Percentiles rank a stretch among this genome's conserved stretches.
Conservation (phyloP, 225 moss, liverwort and hornwort species). For the Pseudisothecium myosuroides region DNA sequence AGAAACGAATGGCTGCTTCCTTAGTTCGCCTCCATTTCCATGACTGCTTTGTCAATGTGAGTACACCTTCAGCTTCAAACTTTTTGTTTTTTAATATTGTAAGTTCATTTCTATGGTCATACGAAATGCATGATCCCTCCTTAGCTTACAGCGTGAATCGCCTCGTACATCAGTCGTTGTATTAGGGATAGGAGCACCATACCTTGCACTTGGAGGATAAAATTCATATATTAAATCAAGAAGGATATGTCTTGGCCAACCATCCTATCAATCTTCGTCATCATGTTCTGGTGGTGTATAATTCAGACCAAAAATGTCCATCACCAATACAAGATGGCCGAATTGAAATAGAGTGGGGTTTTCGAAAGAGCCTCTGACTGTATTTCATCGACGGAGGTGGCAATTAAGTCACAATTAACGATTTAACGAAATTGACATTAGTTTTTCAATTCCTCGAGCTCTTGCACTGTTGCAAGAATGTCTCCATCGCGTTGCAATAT, state of each 20-base stretch:
- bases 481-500: background rate
- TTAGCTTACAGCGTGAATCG: background rate
- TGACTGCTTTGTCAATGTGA: conserved; percentile 31
- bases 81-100: background rate
- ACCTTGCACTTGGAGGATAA: background rate
- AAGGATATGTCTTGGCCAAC: background rate
- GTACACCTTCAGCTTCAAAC: background rate
- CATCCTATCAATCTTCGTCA: background rate
- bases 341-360: background rate
- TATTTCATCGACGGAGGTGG: background rate
- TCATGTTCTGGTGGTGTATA: background rate
- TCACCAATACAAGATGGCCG: background rate
- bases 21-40: conserved; percentile 28
- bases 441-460: background rate
- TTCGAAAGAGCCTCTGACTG: background rate
- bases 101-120: background rate
- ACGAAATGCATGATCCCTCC: background rate
- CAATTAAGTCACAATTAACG: no score
- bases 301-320: background rate
- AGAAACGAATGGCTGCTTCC: conserved; percentile 23
- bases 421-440: background rate
- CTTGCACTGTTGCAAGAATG: background rate
- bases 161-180: background rate
- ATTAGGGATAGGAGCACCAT: background rate
- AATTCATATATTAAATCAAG: background rate